These are phyloP conservation scores for Arctium lappa DNA, from an alignment of 129 eudicot genomes.

Conservation along the genomic window DNA sequence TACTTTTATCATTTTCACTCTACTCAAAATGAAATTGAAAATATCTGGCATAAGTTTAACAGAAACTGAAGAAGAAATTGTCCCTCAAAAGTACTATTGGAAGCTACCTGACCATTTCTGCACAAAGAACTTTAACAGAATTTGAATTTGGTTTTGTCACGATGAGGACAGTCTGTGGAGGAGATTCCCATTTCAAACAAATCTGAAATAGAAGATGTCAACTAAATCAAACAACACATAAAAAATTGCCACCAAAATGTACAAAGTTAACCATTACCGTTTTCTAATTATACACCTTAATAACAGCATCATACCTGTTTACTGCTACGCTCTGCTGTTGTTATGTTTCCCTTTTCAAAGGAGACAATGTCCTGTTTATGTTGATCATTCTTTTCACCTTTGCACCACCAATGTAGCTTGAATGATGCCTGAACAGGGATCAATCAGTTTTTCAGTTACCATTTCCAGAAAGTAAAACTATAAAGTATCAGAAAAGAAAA, in stretches of 20 bases:
- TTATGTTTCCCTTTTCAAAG: slow-evolving; percentile 89
- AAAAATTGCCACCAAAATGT: background rate
- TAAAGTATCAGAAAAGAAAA: background rate
- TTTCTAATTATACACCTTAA: background rate
- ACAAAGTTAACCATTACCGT: background rate
- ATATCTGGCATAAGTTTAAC: background rate
- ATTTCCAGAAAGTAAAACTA: background rate
- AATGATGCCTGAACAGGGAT: slow-evolving; percentile 71
- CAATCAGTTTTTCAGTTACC: background rate
- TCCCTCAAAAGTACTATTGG: background rate
- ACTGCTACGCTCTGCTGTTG: slow-evolving; percentile 92
- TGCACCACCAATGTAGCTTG: slow-evolving; percentile 82
- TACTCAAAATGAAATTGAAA: background rate
- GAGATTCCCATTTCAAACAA: slow-evolving; percentile 90
- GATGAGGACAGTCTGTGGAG: slow-evolving; percentile 83
- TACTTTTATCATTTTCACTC: background rate
- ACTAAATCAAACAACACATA: background rate
- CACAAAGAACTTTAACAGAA: slow-evolving; percentile 70
- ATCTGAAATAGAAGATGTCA: slow-evolving; percentile 48
- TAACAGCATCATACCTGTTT: slow-evolving; percentile 61
- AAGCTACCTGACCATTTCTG: slow-evolving; percentile 82
- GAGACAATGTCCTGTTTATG: slow-evolving; percentile 90
- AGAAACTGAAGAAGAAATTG: background rate
- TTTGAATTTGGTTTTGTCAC: slow-evolving; percentile 89
- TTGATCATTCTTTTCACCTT: slow-evolving; percentile 82